Percentiles rank a stretch among this genome's conserved stretches.
Evolutionary conservation across 306 rosid genomes (phyloP).

Genomic region (Rubus parviflorus): DNA sequence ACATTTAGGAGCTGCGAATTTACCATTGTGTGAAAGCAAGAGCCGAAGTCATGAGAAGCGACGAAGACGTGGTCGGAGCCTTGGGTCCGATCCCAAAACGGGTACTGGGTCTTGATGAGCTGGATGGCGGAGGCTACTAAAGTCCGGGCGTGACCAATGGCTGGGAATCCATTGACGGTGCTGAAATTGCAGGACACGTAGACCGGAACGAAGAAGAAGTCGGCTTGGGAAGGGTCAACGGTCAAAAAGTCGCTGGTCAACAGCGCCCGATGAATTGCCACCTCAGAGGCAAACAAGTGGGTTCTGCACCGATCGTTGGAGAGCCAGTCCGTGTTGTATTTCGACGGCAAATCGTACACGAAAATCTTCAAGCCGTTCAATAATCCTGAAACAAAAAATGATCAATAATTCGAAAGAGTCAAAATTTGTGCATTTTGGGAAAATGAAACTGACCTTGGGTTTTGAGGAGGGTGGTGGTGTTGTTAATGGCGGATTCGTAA

Average conservation of each 20-base stretch:
- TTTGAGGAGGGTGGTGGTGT: conserved; percentile 17
- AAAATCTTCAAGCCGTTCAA: conserved; percentile 57
- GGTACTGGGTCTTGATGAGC: conserved; percentile 47
- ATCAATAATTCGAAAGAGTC: too few species aligned
- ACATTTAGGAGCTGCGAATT: neutral
- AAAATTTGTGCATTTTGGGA: too few species aligned
- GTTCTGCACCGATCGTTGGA: conserved; percentile 53
- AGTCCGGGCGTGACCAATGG: conserved; percentile 86
- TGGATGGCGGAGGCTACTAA: conserved; percentile 64
- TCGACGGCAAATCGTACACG: conserved; percentile 70
- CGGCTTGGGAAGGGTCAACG: conserved; percentile 67
- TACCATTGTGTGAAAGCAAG: conserved; percentile 93
- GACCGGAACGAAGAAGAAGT: conserved; percentile 88
- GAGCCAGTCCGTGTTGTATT: conserved; percentile 68
- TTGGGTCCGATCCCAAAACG: conserved; percentile 70
- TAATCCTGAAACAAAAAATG: conserved; percentile 13
- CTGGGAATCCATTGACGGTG: conserved; percentile 83
- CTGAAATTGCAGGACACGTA: conserved; percentile 95
- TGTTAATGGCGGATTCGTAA: conserved; percentile 33
- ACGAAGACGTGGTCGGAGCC: conserved; percentile 92
- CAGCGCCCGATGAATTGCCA: conserved; percentile 72
- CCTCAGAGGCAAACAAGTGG: conserved; percentile 84
- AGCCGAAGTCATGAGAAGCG: conserved; percentile 87
- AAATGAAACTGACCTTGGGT: conserved; percentile 30
- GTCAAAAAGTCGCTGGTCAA: conserved; percentile 60